Evolutionary conservation across 768 basidiomycete species (phyloP), one percentile per base, ranked within the genome.

Genomic region (Amanita muscaria): DNA sequence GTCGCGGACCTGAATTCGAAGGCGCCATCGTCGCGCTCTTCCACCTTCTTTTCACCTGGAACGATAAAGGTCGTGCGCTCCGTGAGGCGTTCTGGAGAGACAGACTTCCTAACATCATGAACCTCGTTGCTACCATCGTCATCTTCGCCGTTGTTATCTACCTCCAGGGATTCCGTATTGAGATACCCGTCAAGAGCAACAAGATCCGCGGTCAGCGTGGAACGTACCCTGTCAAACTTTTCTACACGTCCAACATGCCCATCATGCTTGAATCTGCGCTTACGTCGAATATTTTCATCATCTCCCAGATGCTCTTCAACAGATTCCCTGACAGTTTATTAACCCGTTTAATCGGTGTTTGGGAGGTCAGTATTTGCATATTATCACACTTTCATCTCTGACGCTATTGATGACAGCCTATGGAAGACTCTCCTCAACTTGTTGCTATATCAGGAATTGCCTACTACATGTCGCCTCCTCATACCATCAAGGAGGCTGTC

Each of bases 171-270:
- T 99, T 98, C 87, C 76, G 94, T 49, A 88, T 98, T 50, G 94
- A 98, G 62, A 97, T 98, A 60, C 94, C 93, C 6, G 89, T 98
- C 61, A 98, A 98, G 77, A 86, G 82, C 69, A 92, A 88, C 72
- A 78, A 80, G 52, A 90, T 92, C 82, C 77, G 92, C 47, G 96
- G 96, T n/a, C 92, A 97, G 63, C 77, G 93, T 23, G 93, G 89
- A 32, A 77, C 79, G 11, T 98, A 97, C 71, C 96, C 96, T 41
- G 77, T 99, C 70, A 98, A 98, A 69, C 79, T 98, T 29, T 98
- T 99, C 71, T 99, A 98, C 68, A 98, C 96, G 12, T 85, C 80
- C 34, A 99, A 98, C 71, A 99, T 97, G 94, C 94, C 94, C 46
- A 98, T 99, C 73, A 99, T 99, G 94, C 78, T 98, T 49, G 88